phyloP scores from a whole-genome alignment of 2,329 filamentous ascomycete species.

The Phoma sp. region DNA sequence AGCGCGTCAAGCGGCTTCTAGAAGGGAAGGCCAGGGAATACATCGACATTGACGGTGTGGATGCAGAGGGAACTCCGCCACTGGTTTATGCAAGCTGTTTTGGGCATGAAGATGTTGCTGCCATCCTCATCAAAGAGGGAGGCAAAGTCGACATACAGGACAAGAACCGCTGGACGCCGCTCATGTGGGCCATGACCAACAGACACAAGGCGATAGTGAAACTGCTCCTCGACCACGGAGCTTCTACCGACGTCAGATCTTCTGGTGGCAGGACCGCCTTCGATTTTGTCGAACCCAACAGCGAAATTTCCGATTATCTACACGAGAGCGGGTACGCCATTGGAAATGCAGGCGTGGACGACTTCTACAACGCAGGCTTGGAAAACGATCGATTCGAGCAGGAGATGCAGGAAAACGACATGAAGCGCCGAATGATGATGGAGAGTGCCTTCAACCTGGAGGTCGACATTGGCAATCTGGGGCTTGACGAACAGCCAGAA shows the following conservation, averaged over 20 bases:
- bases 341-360: slow-evolving; percentile 80
- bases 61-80: slow-evolving; percentile 95
- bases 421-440: slow-evolving; percentile 98
- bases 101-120: slow-evolving; percentile 89
- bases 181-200: slow-evolving; percentile 99
- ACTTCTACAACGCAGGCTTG: slow-evolving; percentile 93
- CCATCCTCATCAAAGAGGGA: slow-evolving; percentile 81
- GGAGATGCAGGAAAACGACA: slow-evolving; percentile 94
- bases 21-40: slow-evolving; percentile 74
- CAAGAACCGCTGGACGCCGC: slow-evolving; percentile 92
- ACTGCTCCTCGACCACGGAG: slow-evolving; percentile 86
- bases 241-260: slow-evolving; percentile 94
- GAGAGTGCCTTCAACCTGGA: slow-evolving; percentile 97
- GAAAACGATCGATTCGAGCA: slow-evolving; percentile 95
- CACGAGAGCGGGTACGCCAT: slow-evolving; percentile 93
- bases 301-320: slow-evolving; percentile 94
- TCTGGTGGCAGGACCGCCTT: slow-evolving; percentile 92
- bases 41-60: slow-evolving; percentile 83
- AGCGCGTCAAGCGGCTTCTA: slow-evolving; percentile 77
- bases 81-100: slow-evolving; percentile 98
- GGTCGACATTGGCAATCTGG: slow-evolving; percentile 93
- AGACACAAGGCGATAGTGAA: slow-evolving; percentile 96
- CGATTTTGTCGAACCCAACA: slow-evolving; percentile 93
- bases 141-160: slow-evolving; percentile 93
- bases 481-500: slow-evolving; percentile 94